Conservation (phyloP, 495 filamentous ascomycete genomes). For the Cairneyella variabilis region DNA sequence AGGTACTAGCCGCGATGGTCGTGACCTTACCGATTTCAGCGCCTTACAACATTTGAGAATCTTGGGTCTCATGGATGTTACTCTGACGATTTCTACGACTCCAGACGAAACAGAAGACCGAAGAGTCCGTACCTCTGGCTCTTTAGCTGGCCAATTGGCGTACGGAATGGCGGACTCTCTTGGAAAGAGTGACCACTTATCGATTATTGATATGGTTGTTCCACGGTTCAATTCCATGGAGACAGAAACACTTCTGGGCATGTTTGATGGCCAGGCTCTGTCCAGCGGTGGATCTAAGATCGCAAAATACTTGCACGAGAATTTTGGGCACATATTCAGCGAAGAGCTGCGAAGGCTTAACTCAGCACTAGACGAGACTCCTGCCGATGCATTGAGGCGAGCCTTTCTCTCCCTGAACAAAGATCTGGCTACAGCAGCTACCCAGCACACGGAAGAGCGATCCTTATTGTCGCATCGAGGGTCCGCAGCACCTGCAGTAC, state of each 20-base stretch:
- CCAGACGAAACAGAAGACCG: constrained; percentile 95
- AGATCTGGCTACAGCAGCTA: constrained; percentile 84
- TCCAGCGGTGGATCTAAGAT: constrained; percentile 88
- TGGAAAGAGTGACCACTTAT: constrained; percentile 87
- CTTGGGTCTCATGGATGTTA: constrained; percentile 96
- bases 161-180: constrained; percentile 99
- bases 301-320: constrained; percentile 93
- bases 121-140: constrained; percentile 92
- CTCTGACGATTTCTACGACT: constrained; percentile 83
- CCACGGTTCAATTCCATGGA: constrained; percentile 89
- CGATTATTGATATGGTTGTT: constrained; percentile 96
- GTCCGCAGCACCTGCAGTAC: constrained; percentile 60
- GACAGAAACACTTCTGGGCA: constrained; percentile 81
- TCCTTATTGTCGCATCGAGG: constrained; percentile 60
- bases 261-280: constrained; percentile 90
- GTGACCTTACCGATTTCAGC: constrained; percentile 88
- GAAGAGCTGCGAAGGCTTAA: constrained; percentile 71
- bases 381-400: constrained; percentile 77
- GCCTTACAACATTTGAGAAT: constrained; percentile 81
- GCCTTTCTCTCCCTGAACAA: constrained; percentile 91
- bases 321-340: constrained; percentile 79
- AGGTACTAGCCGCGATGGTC: constrained; percentile 48
- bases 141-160: constrained; percentile 76
- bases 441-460: constrained; percentile 72
- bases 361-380: constrained; percentile 53